Percentiles rank a stretch among this genome's conserved stretches.
phyloP scores from a whole-genome alignment of 2,329 filamentous ascomycete genomes.

The Fusarium sambucinum region DNA sequence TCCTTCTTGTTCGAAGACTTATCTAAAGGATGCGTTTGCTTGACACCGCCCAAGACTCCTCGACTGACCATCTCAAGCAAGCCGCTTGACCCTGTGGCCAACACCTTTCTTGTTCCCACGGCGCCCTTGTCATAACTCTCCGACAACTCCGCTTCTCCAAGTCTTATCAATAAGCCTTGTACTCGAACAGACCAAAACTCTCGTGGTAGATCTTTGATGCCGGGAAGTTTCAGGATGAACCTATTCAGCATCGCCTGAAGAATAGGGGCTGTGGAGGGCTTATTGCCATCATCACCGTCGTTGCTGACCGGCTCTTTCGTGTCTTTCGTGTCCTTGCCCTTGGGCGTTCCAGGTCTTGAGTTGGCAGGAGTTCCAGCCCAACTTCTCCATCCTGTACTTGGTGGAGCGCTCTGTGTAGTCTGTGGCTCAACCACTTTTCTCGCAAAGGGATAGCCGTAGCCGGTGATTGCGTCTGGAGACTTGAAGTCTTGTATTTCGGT shows the following conservation, averaged over 20 bases:
- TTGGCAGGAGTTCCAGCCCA: constrained; percentile 43
- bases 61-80: constrained; percentile 77
- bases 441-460: constrained; percentile 78
- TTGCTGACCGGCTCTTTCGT: constrained; percentile 15
- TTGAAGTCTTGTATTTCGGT: constrained; percentile 80
- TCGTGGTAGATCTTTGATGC: constrained; percentile 70
- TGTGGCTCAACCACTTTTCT: constrained; percentile 34
- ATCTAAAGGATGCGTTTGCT: constrained; percentile 14
- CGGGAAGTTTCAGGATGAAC: constrained; percentile 74
- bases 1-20: constrained; percentile 12
- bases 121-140: constrained; percentile 86
- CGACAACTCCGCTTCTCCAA: constrained; percentile 77
- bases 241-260: constrained; percentile 76
- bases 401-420: constrained; percentile 17
- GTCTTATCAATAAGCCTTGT: constrained; percentile 68
- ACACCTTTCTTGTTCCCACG: constrained; percentile 78
- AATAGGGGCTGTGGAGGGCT: constrained; percentile 68
- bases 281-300: constrained; percentile 40
- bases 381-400: constrained; percentile 36
- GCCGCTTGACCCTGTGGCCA: constrained; percentile 77
- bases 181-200: constrained; percentile 76
- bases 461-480: constrained; percentile 69
- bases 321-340: constrained; percentile 28
- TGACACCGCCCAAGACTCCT: constrained; percentile 71
- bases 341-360: constrained; percentile 48